Evolutionary conservation across 2,329 filamentous ascomycete species (phyloP).

Genomic region (Penicillium sp.): DNA sequence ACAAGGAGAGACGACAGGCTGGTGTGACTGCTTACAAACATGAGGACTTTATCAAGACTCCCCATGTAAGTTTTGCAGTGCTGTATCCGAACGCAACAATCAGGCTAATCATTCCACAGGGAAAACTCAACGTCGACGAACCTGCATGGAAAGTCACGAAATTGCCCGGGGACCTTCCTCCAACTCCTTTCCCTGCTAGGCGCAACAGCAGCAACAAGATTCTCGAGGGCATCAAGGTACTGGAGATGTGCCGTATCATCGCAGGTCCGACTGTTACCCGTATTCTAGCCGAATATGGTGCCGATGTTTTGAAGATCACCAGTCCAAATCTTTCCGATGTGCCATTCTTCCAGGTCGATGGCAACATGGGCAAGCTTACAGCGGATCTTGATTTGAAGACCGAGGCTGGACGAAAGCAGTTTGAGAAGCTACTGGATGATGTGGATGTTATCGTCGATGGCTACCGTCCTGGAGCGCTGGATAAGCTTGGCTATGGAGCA

Average conservation of each 20-base stretch:
- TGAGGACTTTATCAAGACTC: constrained; percentile 57
- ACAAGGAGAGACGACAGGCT: constrained; percentile 56
- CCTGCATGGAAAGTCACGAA: constrained; percentile 36
- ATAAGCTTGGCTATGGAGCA: constrained; percentile 62
- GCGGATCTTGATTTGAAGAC: constrained; percentile 63
- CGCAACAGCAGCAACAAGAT: constrained; percentile 31
- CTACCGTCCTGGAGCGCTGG: constrained; percentile 65
- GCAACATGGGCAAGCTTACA: constrained; percentile 69
- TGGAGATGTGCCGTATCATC: constrained; percentile 73
- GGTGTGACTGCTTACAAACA: constrained; percentile 59
- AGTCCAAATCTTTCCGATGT: constrained; percentile 65
- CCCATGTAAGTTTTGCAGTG: constrained; percentile 45
- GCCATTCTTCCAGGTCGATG: constrained; percentile 70
- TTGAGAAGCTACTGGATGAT: constrained; percentile 59
- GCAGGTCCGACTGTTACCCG: constrained; percentile 71
- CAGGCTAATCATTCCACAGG: constrained; percentile 13
- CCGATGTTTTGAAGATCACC: constrained; percentile 70
- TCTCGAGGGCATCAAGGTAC: constrained; percentile 64
- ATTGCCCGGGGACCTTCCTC: constrained; percentile 26
- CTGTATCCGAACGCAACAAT: neutral
- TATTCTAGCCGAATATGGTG: constrained; percentile 71
- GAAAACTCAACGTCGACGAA: constrained; percentile 34
- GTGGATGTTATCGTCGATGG: constrained; percentile 68
- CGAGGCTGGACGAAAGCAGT: constrained; percentile 50
- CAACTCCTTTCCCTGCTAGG: constrained; percentile 28